Percentiles rank a stretch among this genome's conserved stretches.
phyloP scores from a whole-genome alignment of 2,329 filamentous ascomycete species.

The Scopulariopsis brevicaulis region DNA sequence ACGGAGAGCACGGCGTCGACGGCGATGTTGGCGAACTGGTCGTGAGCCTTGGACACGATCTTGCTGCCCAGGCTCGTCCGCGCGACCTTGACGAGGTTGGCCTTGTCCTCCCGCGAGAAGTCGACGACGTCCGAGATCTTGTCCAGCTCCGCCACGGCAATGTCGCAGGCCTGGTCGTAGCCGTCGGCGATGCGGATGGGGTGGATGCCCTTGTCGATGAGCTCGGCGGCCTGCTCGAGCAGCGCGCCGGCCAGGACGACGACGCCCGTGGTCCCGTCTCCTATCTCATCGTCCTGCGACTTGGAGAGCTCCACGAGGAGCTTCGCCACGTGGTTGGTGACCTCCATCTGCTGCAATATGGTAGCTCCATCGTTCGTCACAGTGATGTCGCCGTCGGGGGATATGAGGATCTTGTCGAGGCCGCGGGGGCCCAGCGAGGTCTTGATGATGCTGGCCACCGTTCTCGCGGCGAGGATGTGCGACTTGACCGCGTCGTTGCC shows the following conservation, averaged over 20 bases:
- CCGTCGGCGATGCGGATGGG: conserved; percentile 97
- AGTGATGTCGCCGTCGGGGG: conserved; percentile 95
- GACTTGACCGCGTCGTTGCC: conserved; percentile 97
- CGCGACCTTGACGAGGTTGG: conserved; percentile 87
- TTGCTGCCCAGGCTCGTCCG: conserved; percentile 95
- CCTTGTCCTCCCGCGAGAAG: conserved; percentile 68
- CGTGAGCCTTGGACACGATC: conserved; percentile 97
- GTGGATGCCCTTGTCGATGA: conserved; percentile 99
- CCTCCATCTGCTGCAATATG: conserved; percentile 97
- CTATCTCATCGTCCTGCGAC: conserved; percentile 98
- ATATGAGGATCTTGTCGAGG: conserved; percentile 98
- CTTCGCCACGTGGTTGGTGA: conserved; percentile 96
- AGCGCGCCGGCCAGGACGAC: conserved; percentile 92
- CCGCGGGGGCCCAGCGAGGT: conserved; percentile 91
- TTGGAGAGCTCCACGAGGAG: conserved; percentile 93
- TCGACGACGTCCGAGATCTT: conserved; percentile 84
- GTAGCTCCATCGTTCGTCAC: conserved; percentile 98
- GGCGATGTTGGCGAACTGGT: conserved; percentile 95
- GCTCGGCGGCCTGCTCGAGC: conserved; percentile 89
- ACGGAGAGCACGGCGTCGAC: conserved; percentile 96
- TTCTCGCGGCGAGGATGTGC: conserved; percentile 93
- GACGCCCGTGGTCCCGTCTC: conserved; percentile 94
- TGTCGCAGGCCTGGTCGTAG: conserved; percentile 95
- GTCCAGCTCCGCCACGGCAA: conserved; percentile 86
- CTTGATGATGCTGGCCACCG: conserved; percentile 94